Evolutionary conservation across 108 stramenopile species (phyloP), one percentile per base, ranked within the genome.

Genomic region (Mayamaea pseudoterrestris): DNA sequence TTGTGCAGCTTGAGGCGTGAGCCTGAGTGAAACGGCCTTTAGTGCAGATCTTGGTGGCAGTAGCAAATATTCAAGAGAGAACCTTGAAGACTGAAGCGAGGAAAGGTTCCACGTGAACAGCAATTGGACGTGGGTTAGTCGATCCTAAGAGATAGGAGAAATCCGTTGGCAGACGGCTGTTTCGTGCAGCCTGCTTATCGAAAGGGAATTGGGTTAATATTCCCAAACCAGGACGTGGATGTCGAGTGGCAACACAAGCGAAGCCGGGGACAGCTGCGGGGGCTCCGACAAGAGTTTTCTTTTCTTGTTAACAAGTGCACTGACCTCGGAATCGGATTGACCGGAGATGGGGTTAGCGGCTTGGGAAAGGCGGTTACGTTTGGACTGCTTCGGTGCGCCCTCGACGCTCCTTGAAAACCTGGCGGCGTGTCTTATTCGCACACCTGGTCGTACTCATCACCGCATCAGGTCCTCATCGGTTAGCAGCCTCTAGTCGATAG

Each of bases 401-500:
- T 67, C 73, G 76, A 83, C 71, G 78, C 72, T 61, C 85, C 85
- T 77, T 88, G 90, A 88, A 87, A 88, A 79, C 71, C 76, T 68
- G 65, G 69, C 60, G 67, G 83, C 71, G 73, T 77, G 81, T 66
- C 60, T 83, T 84, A 83, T 86, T 83, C 68, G 63, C 79, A 39
- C 20, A 68, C 65, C 80, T 72, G 78, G 74, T 62, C 79, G 79
- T 88, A 83, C 85, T 78, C 77, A 90, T 94, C 84, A 94, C 93
- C 93, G 89, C 93, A 83, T 86, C 93, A 94, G 93, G 89, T 94
- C 85, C 81, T 88, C 93, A 84, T 84, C n/a, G 88, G 80, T 83
- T 75, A 71, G 79, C 74, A 89, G 81, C 79, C 81, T 89, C 81
- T 81, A 77, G 92, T 89, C 80, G 80, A 93, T 93, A 93, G 92